Evolutionary conservation across 352 stramenopile species (phyloP).

Genomic region (Peronosclerospora sorghi): DNA sequence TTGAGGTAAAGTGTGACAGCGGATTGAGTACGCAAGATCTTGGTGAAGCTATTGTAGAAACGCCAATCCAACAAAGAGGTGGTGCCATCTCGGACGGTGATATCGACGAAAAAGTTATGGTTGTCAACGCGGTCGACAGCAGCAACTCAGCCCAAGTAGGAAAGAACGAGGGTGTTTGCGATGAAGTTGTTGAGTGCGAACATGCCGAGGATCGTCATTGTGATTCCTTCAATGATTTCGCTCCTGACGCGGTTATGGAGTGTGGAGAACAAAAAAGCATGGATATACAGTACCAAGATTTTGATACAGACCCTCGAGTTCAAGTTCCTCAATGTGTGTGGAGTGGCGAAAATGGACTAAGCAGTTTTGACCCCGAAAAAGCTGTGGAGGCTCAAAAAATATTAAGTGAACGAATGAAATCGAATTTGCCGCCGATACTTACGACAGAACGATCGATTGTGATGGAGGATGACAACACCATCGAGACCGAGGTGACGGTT

Average conservation of each 20-base stretch:
- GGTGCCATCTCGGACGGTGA: background rate
- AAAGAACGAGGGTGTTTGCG: background rate
- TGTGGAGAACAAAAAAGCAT: too few species aligned
- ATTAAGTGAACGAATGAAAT: constrained; percentile 2
- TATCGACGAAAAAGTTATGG: background rate
- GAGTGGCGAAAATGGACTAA: constrained; percentile 2
- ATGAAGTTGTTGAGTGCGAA: background rate
- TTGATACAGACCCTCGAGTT: too few species aligned
- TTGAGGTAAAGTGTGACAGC: background rate
- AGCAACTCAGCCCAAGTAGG: constrained; percentile 1
- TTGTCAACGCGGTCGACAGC: background rate
- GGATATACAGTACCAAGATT: too few species aligned
- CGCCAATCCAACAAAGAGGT: background rate
- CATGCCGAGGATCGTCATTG: too few species aligned
- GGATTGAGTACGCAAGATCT: background rate
- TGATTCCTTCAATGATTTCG: too few species aligned
- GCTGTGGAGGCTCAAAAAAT: constrained; percentile 2
- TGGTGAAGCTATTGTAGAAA: background rate
- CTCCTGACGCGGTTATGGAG: too few species aligned
- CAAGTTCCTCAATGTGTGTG: background rate
- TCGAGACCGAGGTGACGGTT: constrained; percentile 52
- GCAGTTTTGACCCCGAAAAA: constrained; percentile 5
- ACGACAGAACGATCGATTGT: constrained; percentile 60
- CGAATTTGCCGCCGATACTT: constrained; percentile 32
- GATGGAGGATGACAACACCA: constrained; percentile 43